Percentiles rank a stretch among this genome's conserved stretches.
phyloP scores from a whole-genome alignment of 2,329 filamentous ascomycete genomes.

The Fusarium sp. region DNA sequence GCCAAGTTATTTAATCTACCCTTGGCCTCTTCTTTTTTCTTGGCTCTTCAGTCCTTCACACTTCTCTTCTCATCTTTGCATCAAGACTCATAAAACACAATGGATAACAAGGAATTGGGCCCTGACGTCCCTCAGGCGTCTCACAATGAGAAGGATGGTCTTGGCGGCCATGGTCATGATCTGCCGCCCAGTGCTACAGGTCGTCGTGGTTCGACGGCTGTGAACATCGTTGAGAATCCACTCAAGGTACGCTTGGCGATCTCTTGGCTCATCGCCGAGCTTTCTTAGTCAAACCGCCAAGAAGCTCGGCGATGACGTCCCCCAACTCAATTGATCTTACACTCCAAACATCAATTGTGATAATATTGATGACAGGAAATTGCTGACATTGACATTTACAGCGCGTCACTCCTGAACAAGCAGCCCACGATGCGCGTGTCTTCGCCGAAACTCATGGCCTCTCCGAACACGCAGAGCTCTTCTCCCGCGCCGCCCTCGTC shows the following conservation, averaged over 20 bases:
- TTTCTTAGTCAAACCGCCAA: neutral
- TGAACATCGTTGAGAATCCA: slow-evolving; percentile 23
- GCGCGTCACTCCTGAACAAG: slow-evolving; percentile 40
- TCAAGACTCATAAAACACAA: neutral
- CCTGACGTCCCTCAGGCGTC: slow-evolving; percentile 12
- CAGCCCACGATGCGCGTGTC: slow-evolving; percentile 53
- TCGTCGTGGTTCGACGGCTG: slow-evolving; percentile 15
- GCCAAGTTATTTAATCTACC: slow-evolving; percentile 16
- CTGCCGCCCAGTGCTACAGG: neutral
- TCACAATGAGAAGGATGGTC: slow-evolving; percentile 5
- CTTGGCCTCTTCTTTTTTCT: neutral
- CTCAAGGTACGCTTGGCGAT: slow-evolving; percentile 26
- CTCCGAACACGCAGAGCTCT: slow-evolving; percentile 56
- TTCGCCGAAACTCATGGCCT: slow-evolving; percentile 63
- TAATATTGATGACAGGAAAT: too few species aligned
- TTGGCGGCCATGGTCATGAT: neutral
- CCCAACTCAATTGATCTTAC: neutral
- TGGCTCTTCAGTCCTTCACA: neutral
- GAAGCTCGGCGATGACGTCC: neutral
- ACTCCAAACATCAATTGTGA: too few species aligned
- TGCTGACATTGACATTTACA: neutral
- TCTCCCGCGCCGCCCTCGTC: slow-evolving; percentile 51
- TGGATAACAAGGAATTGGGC: slow-evolving; percentile 21
- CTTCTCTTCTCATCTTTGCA: neutral
- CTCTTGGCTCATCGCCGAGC: slow-evolving; percentile 2